Base-by-base conservation (phyloP, 164 flowering plant species). In the Vitis riparia region DNA sequence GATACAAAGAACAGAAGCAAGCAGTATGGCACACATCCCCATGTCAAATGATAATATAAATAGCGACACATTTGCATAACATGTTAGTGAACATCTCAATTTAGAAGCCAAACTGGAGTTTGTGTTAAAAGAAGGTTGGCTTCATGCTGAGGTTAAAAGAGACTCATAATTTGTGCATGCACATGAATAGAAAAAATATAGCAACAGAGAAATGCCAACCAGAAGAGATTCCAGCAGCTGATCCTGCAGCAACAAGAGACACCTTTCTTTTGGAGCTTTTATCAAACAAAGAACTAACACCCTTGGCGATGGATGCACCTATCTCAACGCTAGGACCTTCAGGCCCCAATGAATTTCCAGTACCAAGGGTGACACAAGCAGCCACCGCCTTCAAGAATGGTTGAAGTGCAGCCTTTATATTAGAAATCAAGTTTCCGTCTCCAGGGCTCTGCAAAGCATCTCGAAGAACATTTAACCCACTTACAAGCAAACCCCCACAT, bases 251-350 rank as follows among this genome's bases (percentile, higher is more conserved):
- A 72, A 85, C 72, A 57, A 94, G 87, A 51, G 97, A 88, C 44
- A 87, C 79, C 78, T 79, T 89, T 75, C 77, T 79, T 67, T 72
- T 60, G 49, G 80, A 74, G 63, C 74, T 78, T 51, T 56, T 84
- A 19, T 79, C 84, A 56, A 85, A 80, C 52, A 88, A 37, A 72
- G 69, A 15, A 68, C 83, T 84, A 51, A 91, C 68, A 10, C 94
- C 97, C 80, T 87, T 89, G 47, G 87, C 97, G 19, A 94, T 78
- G 62, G 97, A 91, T 49, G 92, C 70, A 56, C 99, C 97, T 52
- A 94, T 94, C 71, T 94, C 99, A 11, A 94, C 97, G 76, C 97
- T 91, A 17, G 97, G 99, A 76, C 99, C 99, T 81, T 94, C 99
- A 47, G 99, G 97, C 9, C 99, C 97, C 77, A 94, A 76, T 2